Conservation (phyloP, 2,329 filamentous ascomycete species). For the Aspergillus pseudotamarii region DNA sequence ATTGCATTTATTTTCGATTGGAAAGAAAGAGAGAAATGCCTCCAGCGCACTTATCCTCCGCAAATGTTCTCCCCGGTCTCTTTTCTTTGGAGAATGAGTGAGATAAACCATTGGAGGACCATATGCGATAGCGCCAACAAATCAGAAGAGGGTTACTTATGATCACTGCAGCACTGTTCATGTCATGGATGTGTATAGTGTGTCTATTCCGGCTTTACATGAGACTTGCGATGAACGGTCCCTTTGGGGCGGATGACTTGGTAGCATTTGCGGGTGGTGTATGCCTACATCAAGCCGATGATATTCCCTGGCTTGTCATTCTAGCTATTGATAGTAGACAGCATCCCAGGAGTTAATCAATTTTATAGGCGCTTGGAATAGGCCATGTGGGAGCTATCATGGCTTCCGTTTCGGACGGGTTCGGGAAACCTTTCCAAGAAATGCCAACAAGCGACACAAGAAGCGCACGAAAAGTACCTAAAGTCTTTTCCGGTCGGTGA, state of each 20-base stretch:
- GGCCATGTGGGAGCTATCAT: conserved; percentile 27
- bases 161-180: conserved; percentile 22
- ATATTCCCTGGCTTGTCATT: not conserved
- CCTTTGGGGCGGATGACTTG: conserved; percentile 25
- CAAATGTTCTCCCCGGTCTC: too few relatives aligned
- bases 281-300: conserved; percentile 2
- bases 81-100: not conserved
- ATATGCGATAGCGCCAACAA: conserved; percentile 19
- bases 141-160: conserved; percentile 21
- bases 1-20: too few relatives aligned
- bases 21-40: too few relatives aligned
- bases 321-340: too few relatives aligned
- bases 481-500: too few relatives aligned
- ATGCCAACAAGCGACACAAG: too few relatives aligned
- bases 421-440: conserved; percentile 20
- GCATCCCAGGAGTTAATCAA: too few relatives aligned
- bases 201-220: conserved; percentile 26
- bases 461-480: too few relatives aligned
- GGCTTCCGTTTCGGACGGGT: conserved; percentile 25
- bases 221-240: conserved; percentile 27
- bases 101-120: conserved; percentile 14
- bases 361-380: conserved; percentile 21
- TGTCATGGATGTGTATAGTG: conserved; percentile 27
- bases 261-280: conserved; percentile 21
- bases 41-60: too few relatives aligned